Conservation (phyloP, 495 filamentous ascomycete species). For the Beverwykella pulmonaria region DNA sequence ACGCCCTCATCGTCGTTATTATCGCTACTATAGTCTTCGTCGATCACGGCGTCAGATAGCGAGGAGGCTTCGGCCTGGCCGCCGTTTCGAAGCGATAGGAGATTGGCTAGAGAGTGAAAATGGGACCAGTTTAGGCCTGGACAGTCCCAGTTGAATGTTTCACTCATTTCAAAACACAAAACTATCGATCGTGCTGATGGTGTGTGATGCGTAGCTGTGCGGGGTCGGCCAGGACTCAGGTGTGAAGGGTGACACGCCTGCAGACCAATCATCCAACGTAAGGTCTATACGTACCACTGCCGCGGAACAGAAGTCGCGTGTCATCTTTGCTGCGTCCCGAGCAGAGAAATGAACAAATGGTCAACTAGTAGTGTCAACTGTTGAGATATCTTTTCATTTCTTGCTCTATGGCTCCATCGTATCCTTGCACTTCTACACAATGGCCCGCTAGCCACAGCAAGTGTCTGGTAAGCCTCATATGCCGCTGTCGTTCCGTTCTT, state of each 20-base stretch:
- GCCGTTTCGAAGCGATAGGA: conserved; percentile 23
- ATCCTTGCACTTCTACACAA: too few relatives aligned
- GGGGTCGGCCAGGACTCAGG: conserved; percentile 1
- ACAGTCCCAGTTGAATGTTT: conserved; percentile 18
- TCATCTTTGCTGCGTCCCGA: background rate
- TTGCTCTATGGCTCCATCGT: too few relatives aligned
- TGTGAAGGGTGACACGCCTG: background rate
- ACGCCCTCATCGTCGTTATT: conserved; percentile 6
- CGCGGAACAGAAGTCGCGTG: conserved; percentile 1
- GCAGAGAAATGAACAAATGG: background rate
- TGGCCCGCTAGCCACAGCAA: too few relatives aligned
- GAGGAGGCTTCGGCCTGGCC: conserved; percentile 10
- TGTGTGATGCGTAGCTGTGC: background rate
- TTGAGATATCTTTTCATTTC: too few relatives aligned
- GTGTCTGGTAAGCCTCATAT: too few relatives aligned
- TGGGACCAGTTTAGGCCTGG: conserved; percentile 19
- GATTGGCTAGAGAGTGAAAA: conserved; percentile 19
- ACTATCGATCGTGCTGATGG: background rate
- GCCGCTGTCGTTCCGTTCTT: too few relatives aligned
- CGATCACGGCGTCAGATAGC: conserved; percentile 12
- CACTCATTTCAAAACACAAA: conserved; percentile 6
- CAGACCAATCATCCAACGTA: conserved; percentile 6
- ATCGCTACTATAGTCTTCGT: conserved; percentile 12
- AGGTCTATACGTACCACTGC: conserved; percentile 5
- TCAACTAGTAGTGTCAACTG: too few relatives aligned